Conservation (phyloP, 805 yeast species). For the Kuraishia capsulata region DNA sequence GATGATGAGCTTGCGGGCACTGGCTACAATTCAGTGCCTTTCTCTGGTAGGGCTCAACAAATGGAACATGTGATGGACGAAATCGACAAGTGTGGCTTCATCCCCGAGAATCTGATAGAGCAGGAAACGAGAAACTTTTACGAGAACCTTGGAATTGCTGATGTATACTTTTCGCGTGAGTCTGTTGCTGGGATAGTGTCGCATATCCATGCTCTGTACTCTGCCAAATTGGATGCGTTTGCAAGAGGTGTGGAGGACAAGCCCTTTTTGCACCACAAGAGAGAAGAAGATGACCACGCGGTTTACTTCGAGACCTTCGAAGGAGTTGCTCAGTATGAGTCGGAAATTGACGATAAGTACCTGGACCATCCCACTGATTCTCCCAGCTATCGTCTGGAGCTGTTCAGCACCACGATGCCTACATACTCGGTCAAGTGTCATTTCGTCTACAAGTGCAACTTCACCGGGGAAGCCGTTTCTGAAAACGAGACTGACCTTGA, state of each 20-base stretch:
- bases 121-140: constrained; percentile 87
- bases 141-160: constrained; percentile 80
- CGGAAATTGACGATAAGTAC: constrained; percentile 72
- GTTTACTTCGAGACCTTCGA: constrained; percentile 76
- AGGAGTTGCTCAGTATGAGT: constrained; percentile 47
- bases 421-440: constrained; percentile 42
- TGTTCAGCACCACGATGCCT: constrained; percentile 59
- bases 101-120: constrained; percentile 82
- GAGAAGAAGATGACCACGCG: constrained; percentile 79
- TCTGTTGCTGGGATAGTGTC: constrained; percentile 70
- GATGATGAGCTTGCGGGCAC: constrained; percentile 17
- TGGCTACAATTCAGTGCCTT: constrained; percentile 71
- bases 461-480: constrained; percentile 22
- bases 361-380: constrained; percentile 40
- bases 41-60: constrained; percentile 75
- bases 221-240: constrained; percentile 87
- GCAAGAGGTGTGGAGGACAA: constrained; percentile 43
- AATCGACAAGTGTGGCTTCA: constrained; percentile 75
- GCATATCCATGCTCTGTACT: constrained; percentile 81
- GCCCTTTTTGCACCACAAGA: constrained; percentile 67
- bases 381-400: constrained; percentile 60
- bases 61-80: constrained; percentile 73
- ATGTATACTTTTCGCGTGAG: constrained; percentile 83
- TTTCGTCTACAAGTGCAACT: constrained; percentile 74
- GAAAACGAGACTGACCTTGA: constrained; percentile 42